phyloP scores from a whole-genome alignment of 208 protist genomes.

The Angomonas deanei region DNA sequence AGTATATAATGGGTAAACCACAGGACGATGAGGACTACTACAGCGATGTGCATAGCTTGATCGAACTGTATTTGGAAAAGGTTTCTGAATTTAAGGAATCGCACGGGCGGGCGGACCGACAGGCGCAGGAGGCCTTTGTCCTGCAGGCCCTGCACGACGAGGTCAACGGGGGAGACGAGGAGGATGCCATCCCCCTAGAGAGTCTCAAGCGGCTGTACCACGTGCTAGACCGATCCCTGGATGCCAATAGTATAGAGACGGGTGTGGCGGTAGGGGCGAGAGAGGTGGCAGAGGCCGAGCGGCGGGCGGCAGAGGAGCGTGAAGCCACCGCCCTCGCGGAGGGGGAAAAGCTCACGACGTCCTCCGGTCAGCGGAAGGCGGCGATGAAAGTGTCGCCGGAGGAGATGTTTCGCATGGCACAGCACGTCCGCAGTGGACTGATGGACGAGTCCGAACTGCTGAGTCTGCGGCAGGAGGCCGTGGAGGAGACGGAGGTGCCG shows the following conservation, averaged over 20 bases:
- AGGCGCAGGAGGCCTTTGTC: constrained; percentile 3
- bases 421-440: constrained; percentile 77
- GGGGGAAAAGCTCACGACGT: constrained; percentile 22
- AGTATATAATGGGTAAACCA: constrained; percentile 64
- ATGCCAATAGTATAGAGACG: constrained; percentile 22
- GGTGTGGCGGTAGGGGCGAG: constrained; percentile 60
- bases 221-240: constrained; percentile 42
- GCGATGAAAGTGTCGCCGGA: constrained; percentile 81
- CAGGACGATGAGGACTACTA: constrained; percentile 63
- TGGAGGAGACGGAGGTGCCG: constrained; percentile 39
- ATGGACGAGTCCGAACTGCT: constrained; percentile 77
- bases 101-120: constrained; percentile 2
- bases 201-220: constrained; percentile 53
- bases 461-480: constrained; percentile 56
- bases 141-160: constrained; percentile 15
- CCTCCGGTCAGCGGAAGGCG: constrained; percentile 38
- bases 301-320: constrained; percentile 45
- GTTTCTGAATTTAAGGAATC: constrained; percentile 1
- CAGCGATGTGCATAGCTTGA: constrained; percentile 73
- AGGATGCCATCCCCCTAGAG: constrained; percentile 26
- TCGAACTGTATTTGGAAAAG: constrained; percentile 41
- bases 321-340: constrained; percentile 30
- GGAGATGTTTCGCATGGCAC: constrained; percentile 84
- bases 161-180: constrained; percentile 26
- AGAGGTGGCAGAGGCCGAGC: constrained; percentile 46